These are phyloP conservation scores for Populus trichocarpa DNA, from an alignment of 441 rosid genomes.

Conservation along the genomic window DNA sequence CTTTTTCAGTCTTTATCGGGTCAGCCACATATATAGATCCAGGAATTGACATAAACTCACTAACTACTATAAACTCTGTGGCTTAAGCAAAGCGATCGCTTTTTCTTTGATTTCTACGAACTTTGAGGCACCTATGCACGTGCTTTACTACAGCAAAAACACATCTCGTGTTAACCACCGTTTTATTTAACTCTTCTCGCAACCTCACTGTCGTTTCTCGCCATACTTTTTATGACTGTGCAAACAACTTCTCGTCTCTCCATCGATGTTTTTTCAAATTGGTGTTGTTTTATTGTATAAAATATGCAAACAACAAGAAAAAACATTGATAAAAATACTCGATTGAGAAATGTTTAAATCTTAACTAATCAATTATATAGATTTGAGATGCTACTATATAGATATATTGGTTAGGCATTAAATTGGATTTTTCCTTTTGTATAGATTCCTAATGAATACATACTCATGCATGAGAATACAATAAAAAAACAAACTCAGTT, in stretches of 20 bases:
- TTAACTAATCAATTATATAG: no score
- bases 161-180: constrained; percentile 17
- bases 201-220: not conserved
- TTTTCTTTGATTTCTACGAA: constrained; percentile 28
- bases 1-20: not conserved
- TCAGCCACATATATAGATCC: constrained; percentile 4
- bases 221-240: not conserved
- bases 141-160: constrained; percentile 24
- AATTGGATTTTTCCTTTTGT: no score
- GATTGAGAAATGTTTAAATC: no score
- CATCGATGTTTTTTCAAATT: not conserved
- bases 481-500: no score
- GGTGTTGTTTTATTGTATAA: no score
- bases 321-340: no score
- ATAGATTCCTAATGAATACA: no score
- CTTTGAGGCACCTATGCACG: constrained; percentile 50
- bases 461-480: no score
- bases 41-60: not conserved
- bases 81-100: constrained; percentile 16
- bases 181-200: not conserved
- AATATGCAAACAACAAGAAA: no score
- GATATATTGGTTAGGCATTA: no score
- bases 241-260: not conserved
- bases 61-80: constrained; percentile 5
- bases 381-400: no score